Evolutionary conservation across 1,284 basidiomycete genomes (phyloP).

Genomic region (Irpex rosettiformis): DNA sequence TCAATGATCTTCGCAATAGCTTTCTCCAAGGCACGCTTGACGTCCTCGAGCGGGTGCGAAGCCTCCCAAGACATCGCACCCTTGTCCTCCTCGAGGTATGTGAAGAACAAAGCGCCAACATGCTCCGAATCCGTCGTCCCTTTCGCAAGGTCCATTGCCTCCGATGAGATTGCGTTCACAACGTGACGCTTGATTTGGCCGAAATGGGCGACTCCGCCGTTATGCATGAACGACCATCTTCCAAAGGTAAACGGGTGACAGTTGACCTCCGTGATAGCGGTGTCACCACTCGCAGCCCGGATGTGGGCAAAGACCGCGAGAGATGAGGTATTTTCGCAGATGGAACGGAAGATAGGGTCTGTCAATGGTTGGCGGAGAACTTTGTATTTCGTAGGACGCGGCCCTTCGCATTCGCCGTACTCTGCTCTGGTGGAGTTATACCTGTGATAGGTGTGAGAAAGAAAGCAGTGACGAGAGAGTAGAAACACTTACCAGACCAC

Average conservation of each 20-base stretch:
- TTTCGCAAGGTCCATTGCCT: conserved; percentile 27
- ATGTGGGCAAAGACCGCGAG: conserved; percentile 34
- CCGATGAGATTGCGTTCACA: conserved; percentile 21
- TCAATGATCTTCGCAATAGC: conserved; percentile 26
- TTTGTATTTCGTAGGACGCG: conserved; percentile 32
- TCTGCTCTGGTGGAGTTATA: conserved; percentile 25
- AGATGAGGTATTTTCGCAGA: conserved; percentile 30
- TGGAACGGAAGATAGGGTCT: conserved; percentile 30
- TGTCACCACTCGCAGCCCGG: conserved; percentile 28
- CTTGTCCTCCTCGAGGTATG: conserved; percentile 26
- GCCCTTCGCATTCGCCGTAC: conserved; percentile 27
- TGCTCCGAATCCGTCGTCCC: conserved; percentile 39
- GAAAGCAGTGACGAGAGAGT: neutral
- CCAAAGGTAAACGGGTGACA: conserved; percentile 38
- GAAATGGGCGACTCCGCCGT: conserved; percentile 33
- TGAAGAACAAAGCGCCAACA: conserved; percentile 35
- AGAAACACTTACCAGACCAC: conserved; percentile 21
- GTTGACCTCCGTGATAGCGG: conserved; percentile 32
- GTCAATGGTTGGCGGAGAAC: conserved; percentile 31
- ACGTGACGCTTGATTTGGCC: conserved; percentile 24
- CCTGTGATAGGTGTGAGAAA: conserved; percentile 14
- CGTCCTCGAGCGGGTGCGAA: conserved; percentile 27
- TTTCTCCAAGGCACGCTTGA: conserved; percentile 28
- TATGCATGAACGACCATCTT: conserved; percentile 36
- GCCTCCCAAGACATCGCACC: conserved; percentile 26